phyloP scores from a whole-genome alignment of 768 basidiomycete genomes.

The Phylloporus arenicola region DNA sequence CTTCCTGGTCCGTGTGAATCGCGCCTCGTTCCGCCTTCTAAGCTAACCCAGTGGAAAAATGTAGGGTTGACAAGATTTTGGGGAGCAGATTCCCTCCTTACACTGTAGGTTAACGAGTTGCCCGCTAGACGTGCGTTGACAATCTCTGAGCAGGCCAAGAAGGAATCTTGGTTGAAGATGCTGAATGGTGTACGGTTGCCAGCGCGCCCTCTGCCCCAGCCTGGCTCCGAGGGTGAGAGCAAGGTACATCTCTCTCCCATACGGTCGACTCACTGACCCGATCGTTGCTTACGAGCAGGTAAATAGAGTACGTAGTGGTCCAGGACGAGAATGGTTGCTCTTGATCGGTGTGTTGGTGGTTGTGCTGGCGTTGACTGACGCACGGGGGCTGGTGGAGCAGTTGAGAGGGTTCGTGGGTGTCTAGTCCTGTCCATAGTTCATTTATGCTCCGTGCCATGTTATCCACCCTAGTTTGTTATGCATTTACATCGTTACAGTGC shows the following conservation, averaged over 20 bases:
- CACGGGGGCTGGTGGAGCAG: neutral
- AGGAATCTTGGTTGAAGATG: slow-evolving; percentile 19
- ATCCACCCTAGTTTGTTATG: no score
- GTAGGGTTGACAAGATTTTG: slow-evolving; percentile 22
- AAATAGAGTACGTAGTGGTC: neutral
- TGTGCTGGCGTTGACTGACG: slow-evolving; percentile 1
- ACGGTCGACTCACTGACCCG: slow-evolving; percentile 12
- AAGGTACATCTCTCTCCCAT: slow-evolving; percentile 4
- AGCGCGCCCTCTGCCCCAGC: slow-evolving; percentile 13
- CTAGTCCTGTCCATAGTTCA: neutral
- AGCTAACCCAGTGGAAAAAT: neutral
- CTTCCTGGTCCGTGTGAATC: slow-evolving; percentile 26
- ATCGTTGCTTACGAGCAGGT: neutral
- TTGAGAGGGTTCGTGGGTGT: slow-evolving; percentile 15
- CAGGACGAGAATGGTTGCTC: slow-evolving; percentile 1
- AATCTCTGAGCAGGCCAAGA: slow-evolving; percentile 17
- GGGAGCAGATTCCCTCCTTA: slow-evolving; percentile 30
- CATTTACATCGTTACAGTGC: no score
- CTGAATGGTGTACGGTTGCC: slow-evolving; percentile 16
- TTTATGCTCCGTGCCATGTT: no score
- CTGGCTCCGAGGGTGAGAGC: slow-evolving; percentile 9
- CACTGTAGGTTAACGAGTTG: slow-evolving; percentile 9
- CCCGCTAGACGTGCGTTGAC: neutral
- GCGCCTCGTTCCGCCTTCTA: no score
- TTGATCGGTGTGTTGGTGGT: slow-evolving; percentile 7